Conservation (phyloP, 2,329 filamentous ascomycete species). For the Penicillium polonicum region DNA sequence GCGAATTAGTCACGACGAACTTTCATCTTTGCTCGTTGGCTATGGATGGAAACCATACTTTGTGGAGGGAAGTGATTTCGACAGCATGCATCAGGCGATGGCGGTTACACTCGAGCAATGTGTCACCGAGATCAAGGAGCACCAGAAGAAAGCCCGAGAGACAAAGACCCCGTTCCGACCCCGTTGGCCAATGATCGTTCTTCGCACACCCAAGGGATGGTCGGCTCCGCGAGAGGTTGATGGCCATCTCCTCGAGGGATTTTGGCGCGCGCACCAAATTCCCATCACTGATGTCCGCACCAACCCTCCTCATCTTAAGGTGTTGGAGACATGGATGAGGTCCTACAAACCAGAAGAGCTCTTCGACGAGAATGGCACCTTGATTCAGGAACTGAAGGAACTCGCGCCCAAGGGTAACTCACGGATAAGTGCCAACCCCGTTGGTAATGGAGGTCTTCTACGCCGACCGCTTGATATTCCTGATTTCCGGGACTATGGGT, state of each 20-base stretch:
- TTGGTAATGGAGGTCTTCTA: slow-evolving; percentile 69
- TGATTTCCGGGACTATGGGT: slow-evolving; percentile 66
- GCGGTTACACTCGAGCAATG: slow-evolving; percentile 72
- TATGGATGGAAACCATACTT: slow-evolving; percentile 81
- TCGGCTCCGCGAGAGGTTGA: slow-evolving; percentile 71
- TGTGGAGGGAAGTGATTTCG: slow-evolving; percentile 71
- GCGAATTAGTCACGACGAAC: slow-evolving; percentile 70
- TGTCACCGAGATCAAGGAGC: slow-evolving; percentile 65
- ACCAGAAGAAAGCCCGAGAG: slow-evolving; percentile 70
- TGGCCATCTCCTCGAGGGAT: slow-evolving; percentile 70
- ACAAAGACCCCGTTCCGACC: slow-evolving; percentile 68
- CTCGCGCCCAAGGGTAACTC: slow-evolving; percentile 64
- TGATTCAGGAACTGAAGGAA: slow-evolving; percentile 61
- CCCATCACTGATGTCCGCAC: slow-evolving; percentile 68
- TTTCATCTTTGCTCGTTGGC: slow-evolving; percentile 66
- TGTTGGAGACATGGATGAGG: slow-evolving; percentile 74
- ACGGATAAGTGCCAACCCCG: slow-evolving; percentile 75
- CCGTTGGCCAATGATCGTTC: slow-evolving; percentile 75
- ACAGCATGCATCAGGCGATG: slow-evolving; percentile 80
- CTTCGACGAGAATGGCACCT: slow-evolving; percentile 63
- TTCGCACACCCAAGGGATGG: slow-evolving; percentile 78
- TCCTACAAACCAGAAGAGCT: slow-evolving; percentile 71
- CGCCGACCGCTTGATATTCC: slow-evolving; percentile 67
- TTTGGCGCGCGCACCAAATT: slow-evolving; percentile 76
- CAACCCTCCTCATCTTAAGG: slow-evolving; percentile 64